phyloP scores from a whole-genome alignment of 306 rosid species.

The Acmispon strigosus region DNA sequence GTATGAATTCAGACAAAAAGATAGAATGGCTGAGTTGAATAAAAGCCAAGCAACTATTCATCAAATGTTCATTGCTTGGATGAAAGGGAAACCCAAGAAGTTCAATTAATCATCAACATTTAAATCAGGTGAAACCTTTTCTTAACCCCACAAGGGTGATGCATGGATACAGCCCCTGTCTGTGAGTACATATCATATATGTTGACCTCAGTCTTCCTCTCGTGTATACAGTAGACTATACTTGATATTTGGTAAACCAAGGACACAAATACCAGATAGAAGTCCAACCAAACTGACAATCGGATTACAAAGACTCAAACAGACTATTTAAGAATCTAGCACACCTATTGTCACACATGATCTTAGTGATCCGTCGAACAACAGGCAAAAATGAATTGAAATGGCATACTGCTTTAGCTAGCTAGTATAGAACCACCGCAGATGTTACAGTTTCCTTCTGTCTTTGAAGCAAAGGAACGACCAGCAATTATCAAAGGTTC shows the following conservation, averaged over 20 bases:
- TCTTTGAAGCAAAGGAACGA: conserved; percentile 4
- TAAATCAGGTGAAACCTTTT: neutral
- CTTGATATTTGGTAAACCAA: conserved; percentile 4
- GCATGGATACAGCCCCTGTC: neutral
- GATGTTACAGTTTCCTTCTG: conserved; percentile 2
- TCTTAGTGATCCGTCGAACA: neutral
- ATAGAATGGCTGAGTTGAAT: neutral
- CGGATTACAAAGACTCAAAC: conserved; percentile 12
- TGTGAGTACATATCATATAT: neutral
- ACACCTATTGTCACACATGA: neutral
- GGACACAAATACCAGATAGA: neutral
- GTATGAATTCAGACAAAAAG: neutral
- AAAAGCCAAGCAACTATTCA: neutral
- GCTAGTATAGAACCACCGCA: neutral
- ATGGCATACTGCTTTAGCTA: conserved; percentile 2
- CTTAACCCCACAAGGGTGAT: neutral
- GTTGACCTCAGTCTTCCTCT: neutral
- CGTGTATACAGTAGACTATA: conserved; percentile 5
- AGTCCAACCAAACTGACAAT: conserved; percentile 18
- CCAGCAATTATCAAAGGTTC: conserved; percentile 27
- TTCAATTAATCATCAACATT: neutral
- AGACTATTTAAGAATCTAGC: neutral
- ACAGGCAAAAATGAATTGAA: neutral
- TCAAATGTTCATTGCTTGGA: neutral
- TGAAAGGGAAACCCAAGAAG: neutral